Base-by-base conservation (phyloP, 163 green algal genomes). In the Smithsoniella earleae region DNA sequence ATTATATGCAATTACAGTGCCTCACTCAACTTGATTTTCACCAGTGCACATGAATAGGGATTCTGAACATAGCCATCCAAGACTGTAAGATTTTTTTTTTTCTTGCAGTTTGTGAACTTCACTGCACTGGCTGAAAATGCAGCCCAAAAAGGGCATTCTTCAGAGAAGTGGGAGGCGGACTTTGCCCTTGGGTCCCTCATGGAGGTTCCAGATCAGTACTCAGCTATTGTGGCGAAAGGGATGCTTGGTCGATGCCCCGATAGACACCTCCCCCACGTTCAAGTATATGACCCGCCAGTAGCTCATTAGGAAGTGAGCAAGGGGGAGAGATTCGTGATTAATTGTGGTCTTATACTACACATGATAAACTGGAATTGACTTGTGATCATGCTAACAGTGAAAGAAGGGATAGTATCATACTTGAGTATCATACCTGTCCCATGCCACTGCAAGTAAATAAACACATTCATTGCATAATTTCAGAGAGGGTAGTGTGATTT, bases 131-230 rank as follows among this genome's bases (percentile, higher is more conserved):
- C 58, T 43, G 34, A 69, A 31, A 30, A 31, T 4, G 58, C 58
- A 8, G 58, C 58, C 31, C 18, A 18, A 25, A 30, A 69, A 13
- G n/a, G 25, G 20, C 27, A 38, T 16, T 43, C 8, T 33, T 30
- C 58, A 3, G 25, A 31, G 5, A 36, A 34, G 34, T 69, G 58
- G 58, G 58, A 69, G 58, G 58, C 58, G 25, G 25, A 34, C 31
- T 69, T 69, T 69, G 58, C 58, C 22, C 58, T 69, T 8, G 58
- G 45, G 2, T 80, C 80, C 0, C 73, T 90, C 0, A 89, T 89
- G 83, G 85, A 90, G 75, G 76, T 90, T 0, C 83, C 85, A 8
- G 85, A 89, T 31, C 85, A 90, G 77, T 89, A 83, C 66, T 3
- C 55, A 16, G 20, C 3, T 3, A 31, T 66, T 3, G 5, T 36